phyloP scores from a whole-genome alignment of 2,329 filamentous ascomycete genomes.

The Colletotrichum destructivum region DNA sequence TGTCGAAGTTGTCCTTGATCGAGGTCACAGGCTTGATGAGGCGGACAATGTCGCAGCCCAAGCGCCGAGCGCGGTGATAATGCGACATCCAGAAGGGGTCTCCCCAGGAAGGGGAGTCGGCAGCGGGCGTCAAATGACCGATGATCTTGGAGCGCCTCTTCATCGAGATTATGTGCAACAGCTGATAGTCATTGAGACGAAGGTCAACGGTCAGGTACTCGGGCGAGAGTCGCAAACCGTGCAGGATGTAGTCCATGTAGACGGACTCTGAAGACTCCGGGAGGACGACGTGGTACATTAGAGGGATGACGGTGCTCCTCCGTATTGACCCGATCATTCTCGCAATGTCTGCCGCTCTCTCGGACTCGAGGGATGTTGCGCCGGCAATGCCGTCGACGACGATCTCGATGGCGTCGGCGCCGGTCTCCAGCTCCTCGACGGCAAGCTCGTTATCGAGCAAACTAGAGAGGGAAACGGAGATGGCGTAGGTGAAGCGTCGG shows the following conservation, averaged over 20 bases:
- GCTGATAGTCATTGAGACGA: constrained; percentile 65
- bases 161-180: constrained; percentile 64
- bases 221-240: constrained; percentile 73
- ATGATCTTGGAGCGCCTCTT: constrained; percentile 74
- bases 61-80: constrained; percentile 70
- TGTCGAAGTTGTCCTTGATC: constrained; percentile 75
- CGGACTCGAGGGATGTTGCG: constrained; percentile 43
- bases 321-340: constrained; percentile 72
- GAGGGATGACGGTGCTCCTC: constrained; percentile 73
- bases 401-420: constrained; percentile 77
- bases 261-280: constrained; percentile 49
- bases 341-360: constrained; percentile 67
- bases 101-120: constrained; percentile 67
- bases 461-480: constrained; percentile 72
- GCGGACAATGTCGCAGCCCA: constrained; percentile 75
- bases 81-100: constrained; percentile 68
- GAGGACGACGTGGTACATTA: constrained; percentile 67
- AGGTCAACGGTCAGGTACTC: constrained; percentile 77
- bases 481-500: constrained; percentile 76
- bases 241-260: constrained; percentile 71
- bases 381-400: constrained; percentile 59
- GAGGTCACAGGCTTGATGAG: constrained; percentile 70
- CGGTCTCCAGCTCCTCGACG: constrained; percentile 76
- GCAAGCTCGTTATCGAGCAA: constrained; percentile 69
- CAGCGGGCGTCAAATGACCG: constrained; percentile 64